Evolutionary conservation across 495 filamentous ascomycete genomes (phyloP).

Genomic region (Xylaria longipes): DNA sequence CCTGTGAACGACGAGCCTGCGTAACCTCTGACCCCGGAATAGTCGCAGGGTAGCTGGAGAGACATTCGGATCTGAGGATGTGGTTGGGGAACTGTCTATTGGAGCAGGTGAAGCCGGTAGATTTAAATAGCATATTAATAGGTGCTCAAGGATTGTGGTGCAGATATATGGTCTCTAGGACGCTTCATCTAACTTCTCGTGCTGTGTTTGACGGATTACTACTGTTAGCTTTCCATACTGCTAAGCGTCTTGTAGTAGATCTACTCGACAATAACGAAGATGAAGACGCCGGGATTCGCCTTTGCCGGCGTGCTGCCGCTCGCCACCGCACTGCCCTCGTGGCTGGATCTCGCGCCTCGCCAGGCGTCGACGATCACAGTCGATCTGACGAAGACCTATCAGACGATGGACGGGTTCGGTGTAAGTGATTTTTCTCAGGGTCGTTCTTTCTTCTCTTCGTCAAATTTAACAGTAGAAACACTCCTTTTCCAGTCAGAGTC

Average conservation of each 20-base stretch:
- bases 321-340: slow-evolving; percentile 33
- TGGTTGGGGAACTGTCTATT: neutral
- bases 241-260: neutral
- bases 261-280: slow-evolving; percentile 22
- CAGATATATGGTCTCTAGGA: neutral
- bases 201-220: neutral
- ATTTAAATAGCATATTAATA: slow-evolving; percentile 7
- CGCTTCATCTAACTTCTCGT: neutral
- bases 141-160: neutral
- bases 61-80: neutral
- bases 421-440: neutral
- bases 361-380: slow-evolving; percentile 50
- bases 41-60: neutral
- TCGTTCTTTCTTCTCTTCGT: neutral
- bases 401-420: slow-evolving; percentile 60
- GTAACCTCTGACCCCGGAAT: slow-evolving; percentile 1
- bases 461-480: neutral
- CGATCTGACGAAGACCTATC: slow-evolving; percentile 49
- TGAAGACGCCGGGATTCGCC: slow-evolving; percentile 32
- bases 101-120: slow-evolving; percentile 7
- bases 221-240: neutral
- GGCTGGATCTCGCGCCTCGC: slow-evolving; percentile 28
- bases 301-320: slow-evolving; percentile 28
- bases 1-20: slow-evolving; percentile 18
- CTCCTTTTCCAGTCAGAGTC: too few species aligned